Evolutionary conservation across 2,329 filamentous ascomycete genomes (phyloP).

Genomic region (Eutypa lata): DNA sequence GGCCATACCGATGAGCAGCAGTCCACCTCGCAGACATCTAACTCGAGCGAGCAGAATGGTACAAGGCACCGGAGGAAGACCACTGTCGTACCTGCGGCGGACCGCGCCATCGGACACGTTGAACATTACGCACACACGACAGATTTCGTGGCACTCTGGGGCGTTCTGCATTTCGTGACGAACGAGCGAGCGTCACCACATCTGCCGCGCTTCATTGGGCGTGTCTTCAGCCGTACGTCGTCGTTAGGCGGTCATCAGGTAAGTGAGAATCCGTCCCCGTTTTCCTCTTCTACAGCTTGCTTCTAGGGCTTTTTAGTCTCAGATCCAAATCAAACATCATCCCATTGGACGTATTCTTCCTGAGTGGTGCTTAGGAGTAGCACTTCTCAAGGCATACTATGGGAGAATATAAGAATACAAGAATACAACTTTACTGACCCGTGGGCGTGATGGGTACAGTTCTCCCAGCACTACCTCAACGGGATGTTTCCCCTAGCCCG

Average conservation of each 20-base stretch:
- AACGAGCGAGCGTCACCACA: slow-evolving; percentile 40
- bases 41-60: slow-evolving; percentile 8
- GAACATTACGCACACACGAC: slow-evolving; percentile 76
- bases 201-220: slow-evolving; percentile 59
- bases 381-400: no score
- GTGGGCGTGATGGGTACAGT: slow-evolving; percentile 23
- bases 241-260: slow-evolving; percentile 48
- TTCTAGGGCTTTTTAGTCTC: no score
- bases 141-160: slow-evolving; percentile 74
- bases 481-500: slow-evolving; percentile 55
- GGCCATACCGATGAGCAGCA: background rate
- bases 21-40: background rate
- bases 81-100: slow-evolving; percentile 31
- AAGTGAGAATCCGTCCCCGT: no score
- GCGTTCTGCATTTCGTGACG: slow-evolving; percentile 65
- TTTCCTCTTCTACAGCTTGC: no score
- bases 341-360: no score
- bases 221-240: slow-evolving; percentile 55
- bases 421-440: no score
- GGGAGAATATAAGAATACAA: no score
- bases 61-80: slow-evolving; percentile 2
- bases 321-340: no score
- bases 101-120: slow-evolving; percentile 63
- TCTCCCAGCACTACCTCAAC: slow-evolving; percentile 60
- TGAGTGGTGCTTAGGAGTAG: no score